Evolutionary conservation across 345 rosid genomes (phyloP).

Genomic region (Eucalyptus cloeziana): DNA sequence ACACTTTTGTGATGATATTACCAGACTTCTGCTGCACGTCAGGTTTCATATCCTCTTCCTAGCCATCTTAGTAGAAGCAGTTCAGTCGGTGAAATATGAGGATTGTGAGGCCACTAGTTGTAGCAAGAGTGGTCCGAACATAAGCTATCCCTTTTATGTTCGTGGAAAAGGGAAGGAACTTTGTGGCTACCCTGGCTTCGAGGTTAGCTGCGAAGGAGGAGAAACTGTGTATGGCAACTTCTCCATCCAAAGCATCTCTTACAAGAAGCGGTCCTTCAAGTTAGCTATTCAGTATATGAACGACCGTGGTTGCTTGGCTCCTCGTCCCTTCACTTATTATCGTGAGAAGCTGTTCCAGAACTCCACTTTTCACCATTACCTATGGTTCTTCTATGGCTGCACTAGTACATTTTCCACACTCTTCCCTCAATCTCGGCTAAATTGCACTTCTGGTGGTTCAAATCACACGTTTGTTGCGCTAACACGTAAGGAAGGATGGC

Average conservation of each 20-base stretch:
- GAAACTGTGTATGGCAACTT: not conserved
- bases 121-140: not conserved
- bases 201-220: not conserved
- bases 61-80: not conserved
- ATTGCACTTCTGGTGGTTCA: not conserved
- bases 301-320: rapidly evolving
- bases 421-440: rapidly evolving
- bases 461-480: not conserved
- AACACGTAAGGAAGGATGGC: not conserved
- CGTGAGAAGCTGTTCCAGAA: not conserved
- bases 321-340: not conserved
- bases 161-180: rapidly evolving
- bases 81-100: not conserved
- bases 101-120: not conserved
- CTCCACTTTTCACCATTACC: not conserved
- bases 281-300: rapidly evolving
- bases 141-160: not conserved
- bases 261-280: not conserved
- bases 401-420: not conserved
- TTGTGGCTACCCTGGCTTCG: not conserved
- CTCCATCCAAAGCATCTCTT: not conserved
- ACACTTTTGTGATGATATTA: not conserved
- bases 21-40: not conserved
- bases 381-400: not conserved
- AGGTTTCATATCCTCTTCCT: not conserved